Base-by-base conservation (phyloP, 257 asterid species). In the Capsicum chinense region DNA sequence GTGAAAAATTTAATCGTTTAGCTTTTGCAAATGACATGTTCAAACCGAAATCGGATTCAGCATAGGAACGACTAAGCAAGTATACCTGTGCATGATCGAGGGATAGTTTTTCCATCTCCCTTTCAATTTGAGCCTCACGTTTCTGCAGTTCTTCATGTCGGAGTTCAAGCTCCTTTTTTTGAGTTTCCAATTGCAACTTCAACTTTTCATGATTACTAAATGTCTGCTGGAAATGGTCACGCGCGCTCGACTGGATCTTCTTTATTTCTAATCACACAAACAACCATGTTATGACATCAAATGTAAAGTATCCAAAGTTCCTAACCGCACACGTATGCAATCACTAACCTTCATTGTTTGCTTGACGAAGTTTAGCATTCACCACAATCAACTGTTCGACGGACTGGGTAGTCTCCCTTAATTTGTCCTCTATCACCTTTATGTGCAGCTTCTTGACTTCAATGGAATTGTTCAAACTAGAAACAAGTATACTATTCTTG, bases 71-170 rank as follows among this genome's bases (percentile, higher is more conserved):
- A 47, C 66, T 60, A 79, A 83, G 85, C 47, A 85, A 80, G 81
- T 83, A 83, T 82, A 97, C 98, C 98, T 92, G 90, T 88, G 92
- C 95, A 86, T 91, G 90, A 83, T 95, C 99, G 83, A 93, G 94
- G 9, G 89, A 84, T 50, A 97, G 94, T 83, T 89, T 93, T 87
- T 86, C 90, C 84, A 97, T 87, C 87, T 93, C 97, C 66, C 54
- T 88, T 86, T 95, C 98, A 81, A 93, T 95, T 86, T 90, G 93
- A 50, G 94, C 90, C 85, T 97, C 95, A 62, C 99, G 96, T 84
- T 91, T 85, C 90, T 88, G 92, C 89, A 97, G 89, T 85, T 90
- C 97, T 80, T 89, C 87, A 71, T 93, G 93, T 84, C 93, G 94
- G 60, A 73, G 80, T 86, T 94, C 98, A 74, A 96, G 98, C 83